Percentiles rank a stretch among this genome's conserved stretches.
Conservation (phyloP, 208 protist species). For the Crithidia brevicula region DNA sequence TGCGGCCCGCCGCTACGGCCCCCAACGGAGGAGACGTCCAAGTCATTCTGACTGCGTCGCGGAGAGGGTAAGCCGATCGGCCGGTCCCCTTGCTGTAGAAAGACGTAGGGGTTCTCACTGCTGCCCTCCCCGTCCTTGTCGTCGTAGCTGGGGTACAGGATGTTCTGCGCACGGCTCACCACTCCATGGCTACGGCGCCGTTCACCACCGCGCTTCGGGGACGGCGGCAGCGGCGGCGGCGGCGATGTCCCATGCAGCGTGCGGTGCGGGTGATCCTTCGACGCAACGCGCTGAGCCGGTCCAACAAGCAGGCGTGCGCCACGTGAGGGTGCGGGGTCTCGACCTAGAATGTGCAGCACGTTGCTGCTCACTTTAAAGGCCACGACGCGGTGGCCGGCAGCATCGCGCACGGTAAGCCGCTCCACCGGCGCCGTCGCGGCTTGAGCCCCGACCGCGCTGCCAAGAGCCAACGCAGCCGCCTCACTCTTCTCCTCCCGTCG, state of each 20-base stretch:
- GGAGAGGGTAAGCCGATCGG: too few species aligned
- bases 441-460: not conserved
- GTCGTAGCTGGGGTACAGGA: constrained; percentile 20
- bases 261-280: not conserved
- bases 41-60: too few species aligned
- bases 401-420: constrained; percentile 23
- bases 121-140: not conserved
- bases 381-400: constrained; percentile 3
- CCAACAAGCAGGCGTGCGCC: constrained; percentile 1
- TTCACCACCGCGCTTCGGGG: too few species aligned
- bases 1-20: not conserved
- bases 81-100: too few species aligned
- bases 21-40: too few species aligned
- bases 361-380: constrained; percentile 10
- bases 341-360: constrained; percentile 13
- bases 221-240: not conserved
- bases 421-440: constrained; percentile 26
- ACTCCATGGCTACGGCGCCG: too few species aligned
- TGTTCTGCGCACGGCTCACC: constrained; percentile 16
- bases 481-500: not conserved
- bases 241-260: not conserved
- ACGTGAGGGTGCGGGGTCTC: not conserved
- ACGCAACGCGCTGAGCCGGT: not conserved
- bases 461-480: not conserved
- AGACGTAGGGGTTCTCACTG: not conserved